Evolutionary conservation across 257 asterid genomes (phyloP).

Genomic region (Oldenlandia corymbosa): DNA sequence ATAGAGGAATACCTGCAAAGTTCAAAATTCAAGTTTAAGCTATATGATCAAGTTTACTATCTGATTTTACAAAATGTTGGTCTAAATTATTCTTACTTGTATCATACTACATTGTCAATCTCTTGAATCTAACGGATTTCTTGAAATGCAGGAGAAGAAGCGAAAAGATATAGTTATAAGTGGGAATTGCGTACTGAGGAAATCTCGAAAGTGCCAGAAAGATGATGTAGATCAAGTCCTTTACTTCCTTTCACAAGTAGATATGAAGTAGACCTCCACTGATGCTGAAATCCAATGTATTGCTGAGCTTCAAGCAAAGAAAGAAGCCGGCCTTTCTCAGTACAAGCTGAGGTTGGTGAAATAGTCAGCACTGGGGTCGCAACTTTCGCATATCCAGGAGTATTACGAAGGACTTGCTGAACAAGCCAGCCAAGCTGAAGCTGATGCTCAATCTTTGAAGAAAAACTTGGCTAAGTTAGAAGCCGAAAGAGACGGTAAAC

Average conservation of each 20-base stretch:
- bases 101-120: too few relatives aligned
- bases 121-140: neutral
- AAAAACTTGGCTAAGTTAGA: conserved; percentile 50
- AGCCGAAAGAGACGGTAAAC: conserved; percentile 68
- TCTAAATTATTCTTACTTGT: too few relatives aligned
- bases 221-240: conserved; percentile 68
- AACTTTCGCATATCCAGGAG: conserved; percentile 53
- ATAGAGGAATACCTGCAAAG: conserved; percentile 36
- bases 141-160: conserved; percentile 65
- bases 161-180: conserved; percentile 60
- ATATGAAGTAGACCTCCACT: too few relatives aligned
- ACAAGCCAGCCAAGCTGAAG: conserved; percentile 71
- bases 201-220: conserved; percentile 36
- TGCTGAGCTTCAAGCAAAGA: conserved; percentile 77
- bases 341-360: conserved; percentile 61
- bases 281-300: too few relatives aligned
- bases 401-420: conserved; percentile 53
- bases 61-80: too few relatives aligned
- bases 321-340: conserved; percentile 68
- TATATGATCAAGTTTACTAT: too few relatives aligned
- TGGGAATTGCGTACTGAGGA: conserved; percentile 64
- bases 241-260: conserved; percentile 70
- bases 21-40: conserved; percentile 19
- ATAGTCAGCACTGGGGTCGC: conserved; percentile 55
- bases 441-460: conserved; percentile 55